phyloP scores from a whole-genome alignment of 768 basidiomycete genomes.

The Termitomyces sp. region DNA sequence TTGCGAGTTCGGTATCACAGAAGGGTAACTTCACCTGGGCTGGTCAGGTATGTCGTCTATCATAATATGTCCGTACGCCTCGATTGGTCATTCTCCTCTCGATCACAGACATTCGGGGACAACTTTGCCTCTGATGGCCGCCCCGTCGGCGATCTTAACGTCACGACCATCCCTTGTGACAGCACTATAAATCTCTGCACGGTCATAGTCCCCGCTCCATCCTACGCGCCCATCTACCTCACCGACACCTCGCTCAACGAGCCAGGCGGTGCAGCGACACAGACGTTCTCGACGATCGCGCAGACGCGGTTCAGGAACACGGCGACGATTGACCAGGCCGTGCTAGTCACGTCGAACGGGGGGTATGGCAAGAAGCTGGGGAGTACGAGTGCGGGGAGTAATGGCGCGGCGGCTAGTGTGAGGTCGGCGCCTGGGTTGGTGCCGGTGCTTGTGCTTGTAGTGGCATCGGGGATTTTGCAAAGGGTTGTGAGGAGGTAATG shows the following conservation, averaged over 20 bases:
- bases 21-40: constrained; percentile 62
- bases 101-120: constrained; percentile 50
- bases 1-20: too few relatives aligned
- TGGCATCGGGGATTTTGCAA: background rate
- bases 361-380: constrained; percentile 21
- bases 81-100: too few relatives aligned
- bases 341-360: constrained; percentile 52
- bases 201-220: constrained; percentile 62
- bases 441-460: background rate
- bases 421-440: background rate
- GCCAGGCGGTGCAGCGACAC: constrained; percentile 17
- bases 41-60: constrained; percentile 34
- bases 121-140: constrained; percentile 65
- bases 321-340: constrained; percentile 45
- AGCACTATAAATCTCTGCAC: constrained; percentile 44
- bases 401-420: constrained; percentile 12
- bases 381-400: constrained; percentile 28
- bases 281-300: constrained; percentile 56
- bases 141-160: constrained; percentile 44
- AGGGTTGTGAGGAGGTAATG: background rate
- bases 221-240: constrained; percentile 72
- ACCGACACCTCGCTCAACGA: constrained; percentile 27
- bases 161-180: constrained; percentile 63
- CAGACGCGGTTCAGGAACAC: constrained; percentile 52
- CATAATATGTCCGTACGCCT: too few relatives aligned